phyloP scores from a whole-genome alignment of 331 rosid genomes.

The Spiraea crenata region DNA sequence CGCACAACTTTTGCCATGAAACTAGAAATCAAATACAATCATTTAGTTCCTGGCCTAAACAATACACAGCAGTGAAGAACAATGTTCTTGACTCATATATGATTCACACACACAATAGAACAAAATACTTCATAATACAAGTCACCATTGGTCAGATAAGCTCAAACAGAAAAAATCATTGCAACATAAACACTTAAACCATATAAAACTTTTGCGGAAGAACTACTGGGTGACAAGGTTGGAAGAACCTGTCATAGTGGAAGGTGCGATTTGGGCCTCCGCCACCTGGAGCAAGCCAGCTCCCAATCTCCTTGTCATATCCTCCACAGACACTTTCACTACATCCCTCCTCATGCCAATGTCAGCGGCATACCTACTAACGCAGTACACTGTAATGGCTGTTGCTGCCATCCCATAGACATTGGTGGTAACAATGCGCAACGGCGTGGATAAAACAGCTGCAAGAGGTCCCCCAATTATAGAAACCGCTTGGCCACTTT shows the following conservation, averaged over 20 bases:
- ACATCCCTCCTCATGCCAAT: constrained; percentile 80
- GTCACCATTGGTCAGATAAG: neutral
- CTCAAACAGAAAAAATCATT: neutral
- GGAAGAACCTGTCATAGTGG: constrained; percentile 7
- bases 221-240: neutral
- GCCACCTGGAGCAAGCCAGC: constrained; percentile 58
- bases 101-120: neutral
- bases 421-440: constrained; percentile 71
- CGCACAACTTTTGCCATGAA: too few relatives aligned
- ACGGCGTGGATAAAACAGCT: constrained; percentile 64
- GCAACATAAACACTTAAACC: neutral
- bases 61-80: too few relatives aligned
- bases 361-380: constrained; percentile 78
- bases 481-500: constrained; percentile 85
- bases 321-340: constrained; percentile 69
- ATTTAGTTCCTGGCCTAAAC: too few relatives aligned
- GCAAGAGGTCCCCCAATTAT: constrained; percentile 88
- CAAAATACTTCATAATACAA: neutral
- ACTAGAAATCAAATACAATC: too few relatives aligned
- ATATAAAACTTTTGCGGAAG: neutral
- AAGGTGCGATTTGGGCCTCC: constrained; percentile 43
- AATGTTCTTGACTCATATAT: neutral
- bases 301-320: constrained; percentile 39
- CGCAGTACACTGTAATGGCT: constrained; percentile 71
- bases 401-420: constrained; percentile 80